Base-by-base conservation (phyloP, 2,329 filamentous ascomycete species). In the Exophiala xenobiotica region DNA sequence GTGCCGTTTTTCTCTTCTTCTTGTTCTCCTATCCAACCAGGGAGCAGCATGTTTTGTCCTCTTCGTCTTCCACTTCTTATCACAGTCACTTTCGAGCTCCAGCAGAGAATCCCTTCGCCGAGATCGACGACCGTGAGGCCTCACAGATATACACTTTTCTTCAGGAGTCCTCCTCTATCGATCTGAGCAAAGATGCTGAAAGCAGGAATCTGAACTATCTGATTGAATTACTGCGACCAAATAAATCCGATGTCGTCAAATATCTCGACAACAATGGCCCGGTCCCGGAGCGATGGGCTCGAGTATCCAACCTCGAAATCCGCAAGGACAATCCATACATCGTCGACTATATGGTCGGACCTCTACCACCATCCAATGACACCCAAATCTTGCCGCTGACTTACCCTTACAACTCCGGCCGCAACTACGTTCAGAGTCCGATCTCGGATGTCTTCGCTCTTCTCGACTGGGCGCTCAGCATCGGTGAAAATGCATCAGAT, bases 201-300 rank as follows among this genome's bases (percentile, higher is more conserved):
- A 29, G 39, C 12, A 73, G 78, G 58, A 79, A 78, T 61, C 71
- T 71, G 44, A 67, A 78, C 31, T 71, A 67, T 54, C 73, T 68
- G 60, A 68, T 79, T 16, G 76, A 79, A 55, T 70, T 72, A 1
- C 63, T 79, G 2, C 73, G 68, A 24, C 65, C 72, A 6, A 79
- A 79, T 63, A 79, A 80, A 58, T 69, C 71, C 0, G 67, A 68
- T 38, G 74, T 70, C 1, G 58, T 79, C 6, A 65, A 70, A 0
- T 79, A 74, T 57, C 59, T 78, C 1, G 70, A 75, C 42, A 66
- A 67, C 12, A 59, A 65, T 18, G 68, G 58, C 1, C 35, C 53
- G 7, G 50, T 59, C 3, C 75, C 75, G 1, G 49, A 64, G 8
- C 68, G 71, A 11, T 78, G 73, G 62, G 76, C 76, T 22, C 66